Evolutionary conservation across 148 eudicot genomes (phyloP).

Genomic region (Chenopodium quinoa): DNA sequence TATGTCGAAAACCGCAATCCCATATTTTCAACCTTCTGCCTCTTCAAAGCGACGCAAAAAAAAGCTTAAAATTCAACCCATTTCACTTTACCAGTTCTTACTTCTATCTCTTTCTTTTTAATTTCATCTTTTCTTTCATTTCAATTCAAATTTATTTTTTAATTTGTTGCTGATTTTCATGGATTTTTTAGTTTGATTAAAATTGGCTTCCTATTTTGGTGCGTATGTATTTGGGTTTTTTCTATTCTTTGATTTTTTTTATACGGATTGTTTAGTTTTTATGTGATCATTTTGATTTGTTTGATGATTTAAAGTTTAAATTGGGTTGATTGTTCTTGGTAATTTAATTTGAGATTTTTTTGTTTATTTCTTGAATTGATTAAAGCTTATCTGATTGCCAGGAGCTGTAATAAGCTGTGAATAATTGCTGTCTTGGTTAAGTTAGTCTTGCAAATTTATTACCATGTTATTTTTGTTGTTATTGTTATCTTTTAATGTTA

Average conservation of each 20-base stretch:
- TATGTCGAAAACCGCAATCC: constrained; percentile 24
- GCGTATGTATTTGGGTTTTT: background rate
- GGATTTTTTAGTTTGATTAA: background rate
- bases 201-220: constrained; percentile 13
- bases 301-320: background rate
- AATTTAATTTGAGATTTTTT: background rate
- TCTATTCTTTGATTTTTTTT: background rate
- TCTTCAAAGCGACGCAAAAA: constrained; percentile 14
- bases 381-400: constrained; percentile 1
- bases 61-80: background rate
- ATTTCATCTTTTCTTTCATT: background rate
- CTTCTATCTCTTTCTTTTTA: too few species aligned
- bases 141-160: background rate
- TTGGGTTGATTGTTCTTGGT: background rate
- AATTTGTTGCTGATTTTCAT: background rate
- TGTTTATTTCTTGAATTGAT: background rate
- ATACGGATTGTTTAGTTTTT: background rate
- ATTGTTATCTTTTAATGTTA: background rate
- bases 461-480: background rate
- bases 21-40: constrained; percentile 10
- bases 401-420: background rate
- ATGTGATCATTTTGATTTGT: background rate
- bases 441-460: background rate
- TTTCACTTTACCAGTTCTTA: too few species aligned
- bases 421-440: background rate